Conservation (phyloP, 305 asterid genomes). For the Striga hermonthica region DNA sequence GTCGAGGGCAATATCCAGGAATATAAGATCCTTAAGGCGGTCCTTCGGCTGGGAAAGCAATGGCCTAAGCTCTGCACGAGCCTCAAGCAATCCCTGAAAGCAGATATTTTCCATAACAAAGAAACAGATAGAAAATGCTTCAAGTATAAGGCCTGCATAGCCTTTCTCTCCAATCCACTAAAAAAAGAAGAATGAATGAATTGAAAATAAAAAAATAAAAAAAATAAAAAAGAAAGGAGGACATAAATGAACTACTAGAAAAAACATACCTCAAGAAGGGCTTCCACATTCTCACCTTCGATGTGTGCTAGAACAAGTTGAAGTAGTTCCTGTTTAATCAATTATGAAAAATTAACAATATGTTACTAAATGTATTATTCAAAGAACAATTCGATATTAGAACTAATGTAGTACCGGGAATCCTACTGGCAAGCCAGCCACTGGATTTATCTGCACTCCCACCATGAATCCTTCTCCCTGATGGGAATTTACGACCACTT, state of each 20-base stretch:
- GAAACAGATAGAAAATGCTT: slow-evolving; percentile 16
- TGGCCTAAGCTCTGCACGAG: slow-evolving; percentile 96
- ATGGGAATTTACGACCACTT: slow-evolving; percentile 28
- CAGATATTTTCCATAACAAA: slow-evolving; percentile 30
- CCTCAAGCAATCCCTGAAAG: slow-evolving; percentile 87
- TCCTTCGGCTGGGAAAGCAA: slow-evolving; percentile 63
- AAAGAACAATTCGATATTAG: slow-evolving; percentile 11
- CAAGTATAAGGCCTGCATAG: neutral
- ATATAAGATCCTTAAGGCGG: slow-evolving; percentile 92
- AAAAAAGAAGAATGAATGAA: too few relatives aligned
- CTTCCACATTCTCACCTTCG: slow-evolving; percentile 88
- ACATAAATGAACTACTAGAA: slow-evolving; percentile 28
- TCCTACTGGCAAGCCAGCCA: slow-evolving; percentile 92
- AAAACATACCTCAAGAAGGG: slow-evolving; percentile 82
- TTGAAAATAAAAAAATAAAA: too few relatives aligned
- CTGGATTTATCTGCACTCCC: slow-evolving; percentile 93
- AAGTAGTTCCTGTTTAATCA: slow-evolving; percentile 69
- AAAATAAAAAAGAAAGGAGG: slow-evolving; percentile 5
- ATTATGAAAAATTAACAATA: slow-evolving; percentile 30
- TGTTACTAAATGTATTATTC: slow-evolving; percentile 18
- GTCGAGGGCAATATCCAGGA: slow-evolving; percentile 94
- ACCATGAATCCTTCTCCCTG: slow-evolving; percentile 99
- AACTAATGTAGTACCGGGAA: slow-evolving; percentile 57
- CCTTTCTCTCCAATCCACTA: too few relatives aligned
- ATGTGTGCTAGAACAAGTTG: slow-evolving; percentile 71